Evolutionary conservation across 495 filamentous ascomycete genomes (phyloP).

Genomic region (Podospora conica): DNA sequence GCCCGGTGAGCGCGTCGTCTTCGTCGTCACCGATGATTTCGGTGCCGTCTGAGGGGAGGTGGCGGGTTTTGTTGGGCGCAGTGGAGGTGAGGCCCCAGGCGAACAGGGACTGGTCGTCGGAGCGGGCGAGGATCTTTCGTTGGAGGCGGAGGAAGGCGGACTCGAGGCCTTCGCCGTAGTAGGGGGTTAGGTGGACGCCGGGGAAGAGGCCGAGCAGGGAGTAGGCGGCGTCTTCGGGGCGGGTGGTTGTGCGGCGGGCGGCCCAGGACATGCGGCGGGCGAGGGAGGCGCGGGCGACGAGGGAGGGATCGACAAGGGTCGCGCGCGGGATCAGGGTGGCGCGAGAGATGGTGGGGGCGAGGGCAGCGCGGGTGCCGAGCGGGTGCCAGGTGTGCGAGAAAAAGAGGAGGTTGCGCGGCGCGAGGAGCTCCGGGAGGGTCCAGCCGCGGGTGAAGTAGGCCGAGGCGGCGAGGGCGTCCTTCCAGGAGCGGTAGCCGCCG

Average conservation of each 20-base stretch:
- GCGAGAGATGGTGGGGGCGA: slow-evolving; percentile 14
- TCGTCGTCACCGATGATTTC: slow-evolving; percentile 11
- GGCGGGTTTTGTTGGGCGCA: background rate
- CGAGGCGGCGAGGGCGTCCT: slow-evolving; percentile 17
- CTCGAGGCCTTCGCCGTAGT: slow-evolving; percentile 35
- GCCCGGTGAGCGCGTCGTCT: slow-evolving; percentile 7
- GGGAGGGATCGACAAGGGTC: slow-evolving; percentile 13
- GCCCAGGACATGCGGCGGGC: slow-evolving; percentile 33
- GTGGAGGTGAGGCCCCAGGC: slow-evolving; percentile 19
- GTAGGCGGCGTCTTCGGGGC: slow-evolving; percentile 35
- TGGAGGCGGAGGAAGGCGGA: slow-evolving; percentile 30
- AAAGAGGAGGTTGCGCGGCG: slow-evolving; percentile 18
- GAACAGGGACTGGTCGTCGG: slow-evolving; percentile 26
- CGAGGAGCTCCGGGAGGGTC: slow-evolving; percentile 25
- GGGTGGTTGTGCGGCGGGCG: slow-evolving; percentile 22
- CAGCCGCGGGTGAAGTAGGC: slow-evolving; percentile 25
- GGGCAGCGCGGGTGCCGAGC: slow-evolving; percentile 17
- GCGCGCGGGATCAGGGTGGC: slow-evolving; percentile 17
- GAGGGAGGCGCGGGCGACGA: slow-evolving; percentile 17
- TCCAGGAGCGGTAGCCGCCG: slow-evolving; percentile 22
- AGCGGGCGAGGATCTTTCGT: slow-evolving; percentile 26
- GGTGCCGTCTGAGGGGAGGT: background rate
- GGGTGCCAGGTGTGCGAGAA: slow-evolving; percentile 18
- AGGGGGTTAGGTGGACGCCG: slow-evolving; percentile 26
- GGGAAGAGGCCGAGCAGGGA: slow-evolving; percentile 32